Evolutionary conservation across 2,329 filamentous ascomycete species (phyloP).

Genomic region (Aspergillus chevalieri): DNA sequence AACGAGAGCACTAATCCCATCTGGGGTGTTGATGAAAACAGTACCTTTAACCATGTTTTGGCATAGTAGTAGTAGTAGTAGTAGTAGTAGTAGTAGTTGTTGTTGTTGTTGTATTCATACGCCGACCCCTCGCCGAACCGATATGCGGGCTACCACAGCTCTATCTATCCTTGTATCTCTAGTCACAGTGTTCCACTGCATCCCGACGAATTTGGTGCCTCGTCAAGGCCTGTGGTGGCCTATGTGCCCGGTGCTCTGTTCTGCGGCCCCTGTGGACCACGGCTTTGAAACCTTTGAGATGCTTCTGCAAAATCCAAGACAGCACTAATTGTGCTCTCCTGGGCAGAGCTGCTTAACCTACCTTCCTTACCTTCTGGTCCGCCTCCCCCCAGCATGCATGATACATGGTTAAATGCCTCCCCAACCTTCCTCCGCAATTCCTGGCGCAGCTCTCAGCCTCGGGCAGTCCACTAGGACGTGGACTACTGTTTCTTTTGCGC

Average conservation of each 20-base stretch:
- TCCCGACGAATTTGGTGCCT: slow-evolving; percentile 18
- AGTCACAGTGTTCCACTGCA: slow-evolving; percentile 14
- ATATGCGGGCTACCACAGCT: not conserved
- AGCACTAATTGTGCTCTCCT: slow-evolving; percentile 5
- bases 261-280: slow-evolving; percentile 9
- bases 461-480: slow-evolving; percentile 13
- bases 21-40: not conserved
- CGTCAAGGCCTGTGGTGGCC: slow-evolving; percentile 15
- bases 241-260: slow-evolving; percentile 10
- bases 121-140: too few relatives aligned
- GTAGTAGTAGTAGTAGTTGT: too few relatives aligned
- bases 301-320: slow-evolving; percentile 14
- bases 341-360: slow-evolving; percentile 5
- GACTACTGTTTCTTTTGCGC: slow-evolving; percentile 13
- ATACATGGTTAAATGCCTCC: slow-evolving; percentile 15
- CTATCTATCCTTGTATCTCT: slow-evolving; percentile 6
- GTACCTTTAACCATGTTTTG: not conserved
- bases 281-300: slow-evolving; percentile 16
- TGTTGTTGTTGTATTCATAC: too few relatives aligned
- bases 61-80: too few relatives aligned
- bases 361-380: slow-evolving; percentile 9
- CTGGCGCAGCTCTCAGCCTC: slow-evolving; percentile 4
- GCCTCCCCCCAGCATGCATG: slow-evolving; percentile 17
- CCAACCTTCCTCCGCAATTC: slow-evolving; percentile 14
- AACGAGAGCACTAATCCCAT: not conserved